phyloP scores from a whole-genome alignment of 805 yeast genomes.

The Hanseniaspora occidentalis region DNA sequence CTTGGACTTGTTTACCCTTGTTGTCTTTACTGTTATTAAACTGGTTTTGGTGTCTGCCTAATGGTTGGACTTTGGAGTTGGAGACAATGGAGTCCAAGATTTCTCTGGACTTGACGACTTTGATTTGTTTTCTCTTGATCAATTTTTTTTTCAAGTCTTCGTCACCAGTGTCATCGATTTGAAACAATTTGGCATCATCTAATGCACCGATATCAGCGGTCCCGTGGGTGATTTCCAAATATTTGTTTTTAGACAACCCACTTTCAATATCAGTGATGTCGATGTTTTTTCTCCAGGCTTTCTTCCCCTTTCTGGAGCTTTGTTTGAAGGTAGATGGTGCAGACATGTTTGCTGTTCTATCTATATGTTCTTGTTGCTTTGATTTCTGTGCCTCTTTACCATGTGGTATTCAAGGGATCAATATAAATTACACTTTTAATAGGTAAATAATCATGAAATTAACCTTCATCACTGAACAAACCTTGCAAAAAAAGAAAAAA shows the following conservation, averaged over 20 bases:
- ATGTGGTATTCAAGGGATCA: too few species aligned
- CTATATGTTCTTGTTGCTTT: neutral
- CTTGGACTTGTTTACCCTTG: slow-evolving; percentile 36
- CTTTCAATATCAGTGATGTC: slow-evolving; percentile 70
- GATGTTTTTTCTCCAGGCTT: slow-evolving; percentile 92
- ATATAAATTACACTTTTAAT: too few species aligned
- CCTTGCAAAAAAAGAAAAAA: too few species aligned
- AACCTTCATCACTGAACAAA: too few species aligned
- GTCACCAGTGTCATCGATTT: slow-evolving; percentile 59
- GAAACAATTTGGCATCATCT: slow-evolving; percentile 22
- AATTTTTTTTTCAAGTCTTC: slow-evolving; percentile 29
- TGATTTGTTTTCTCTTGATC: slow-evolving; percentile 27
- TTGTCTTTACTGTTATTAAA: slow-evolving; percentile 25
- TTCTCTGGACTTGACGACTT: slow-evolving; percentile 46
- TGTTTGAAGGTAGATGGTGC: slow-evolving; percentile 53
- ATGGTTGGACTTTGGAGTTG: slow-evolving; percentile 65
- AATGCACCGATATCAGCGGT: slow-evolving; percentile 15
- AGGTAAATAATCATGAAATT: too few species aligned
- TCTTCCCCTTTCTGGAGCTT: slow-evolving; percentile 83
- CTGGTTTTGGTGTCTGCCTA: slow-evolving; percentile 28
- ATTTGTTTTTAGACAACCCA: slow-evolving; percentile 57
- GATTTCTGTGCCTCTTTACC: neutral
- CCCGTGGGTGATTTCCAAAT: slow-evolving; percentile 33
- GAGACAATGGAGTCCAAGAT: slow-evolving; percentile 45
- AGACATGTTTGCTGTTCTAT: slow-evolving; percentile 1